Base-by-base conservation (phyloP, 225 moss, liverwort and hornwort species). In the Rhytidiadelphus loreus region DNA sequence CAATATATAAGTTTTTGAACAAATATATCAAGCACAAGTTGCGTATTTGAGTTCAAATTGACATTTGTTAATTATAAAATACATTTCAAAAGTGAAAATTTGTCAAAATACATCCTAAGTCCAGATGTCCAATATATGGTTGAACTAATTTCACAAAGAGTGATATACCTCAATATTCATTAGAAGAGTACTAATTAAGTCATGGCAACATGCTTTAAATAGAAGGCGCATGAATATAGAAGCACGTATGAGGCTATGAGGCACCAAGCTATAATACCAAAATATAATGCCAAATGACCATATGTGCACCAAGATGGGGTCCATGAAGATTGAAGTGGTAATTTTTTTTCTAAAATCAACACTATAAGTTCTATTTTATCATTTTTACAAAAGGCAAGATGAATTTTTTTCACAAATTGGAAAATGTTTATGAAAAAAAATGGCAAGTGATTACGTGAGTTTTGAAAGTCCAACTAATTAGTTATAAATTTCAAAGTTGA, bases 381-480 rank as follows among this genome's bases (percentile, higher is more conserved):
- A 73, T 73, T 73, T 29, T 2, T 11, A 29, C 6, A 29, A 10
- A 44, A 44, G 5, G 46, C 6, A 17, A 5, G 9, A 73, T 46
- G 18, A 73, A 73, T 3, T 11, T 7, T 46, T 73, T 46, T 46
- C 6, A 46, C 18, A 46, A 18, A 30, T 30, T 46, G 2, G 4
- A 7, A 46, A 46, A 73, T 30, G 4, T 74, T 48, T 30, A 11
- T 48, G 19, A 30, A 30, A 12, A 46, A 2, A 48, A 30, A 48
- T 18, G 11, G 1, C 6, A 48, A 48, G 48, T 30, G 4, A 46
- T 19, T 73, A 7, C 1, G 1, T 11, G 4, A 10, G 1, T 19
- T 15, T 29, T 73, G 46, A 73, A 29, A 29, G 6, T 4, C 30
- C 48, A 74, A 32, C 4, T 74, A 74, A 48, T 30, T 30, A 20